phyloP scores from a whole-genome alignment of 345 rosid species.

The Eucalyptus curtisii region DNA sequence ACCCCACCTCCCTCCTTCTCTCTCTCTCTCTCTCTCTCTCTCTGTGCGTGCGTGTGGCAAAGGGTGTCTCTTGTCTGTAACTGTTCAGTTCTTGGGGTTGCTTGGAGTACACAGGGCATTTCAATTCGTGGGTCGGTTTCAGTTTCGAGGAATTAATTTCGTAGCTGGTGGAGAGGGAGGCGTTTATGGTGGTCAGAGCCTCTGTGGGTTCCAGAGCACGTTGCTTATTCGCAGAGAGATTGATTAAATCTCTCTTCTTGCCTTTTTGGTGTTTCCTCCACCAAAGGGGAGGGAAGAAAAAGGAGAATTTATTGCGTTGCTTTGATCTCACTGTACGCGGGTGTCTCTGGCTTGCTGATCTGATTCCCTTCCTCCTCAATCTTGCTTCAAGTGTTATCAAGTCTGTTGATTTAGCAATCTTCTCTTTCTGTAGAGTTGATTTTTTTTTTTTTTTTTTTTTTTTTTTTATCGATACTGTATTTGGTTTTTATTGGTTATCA shows the following conservation, averaged over 20 bases:
- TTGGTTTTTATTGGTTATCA: background rate
- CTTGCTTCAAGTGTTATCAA: slow-evolving; percentile 7
- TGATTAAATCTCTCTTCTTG: background rate
- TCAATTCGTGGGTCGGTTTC: background rate
- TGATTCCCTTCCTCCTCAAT: slow-evolving; percentile 8
- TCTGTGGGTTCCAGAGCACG: slow-evolving; percentile 1
- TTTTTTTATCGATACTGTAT: background rate
- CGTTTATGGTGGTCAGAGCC: background rate
- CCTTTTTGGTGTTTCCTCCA: background rate
- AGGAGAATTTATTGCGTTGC: slow-evolving; percentile 2
- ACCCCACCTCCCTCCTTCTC: background rate
- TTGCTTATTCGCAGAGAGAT: background rate
- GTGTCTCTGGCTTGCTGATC: slow-evolving; percentile 1
- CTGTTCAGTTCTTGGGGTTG: background rate
- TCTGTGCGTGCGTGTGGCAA: background rate
- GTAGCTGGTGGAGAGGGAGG: background rate
- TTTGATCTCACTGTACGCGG: slow-evolving; percentile 20
- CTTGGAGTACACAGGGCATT: background rate
- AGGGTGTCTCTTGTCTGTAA: background rate
- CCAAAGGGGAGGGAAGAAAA: background rate
- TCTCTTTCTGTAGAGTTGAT: background rate
- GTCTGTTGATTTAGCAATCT: background rate
- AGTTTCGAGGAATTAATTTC: background rate
- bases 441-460: no score
- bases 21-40: background rate